Percentiles rank a stretch among this genome's conserved stretches.
Conservation (phyloP, 352 stramenopile genomes). For the Phytophthora colocasiae region DNA sequence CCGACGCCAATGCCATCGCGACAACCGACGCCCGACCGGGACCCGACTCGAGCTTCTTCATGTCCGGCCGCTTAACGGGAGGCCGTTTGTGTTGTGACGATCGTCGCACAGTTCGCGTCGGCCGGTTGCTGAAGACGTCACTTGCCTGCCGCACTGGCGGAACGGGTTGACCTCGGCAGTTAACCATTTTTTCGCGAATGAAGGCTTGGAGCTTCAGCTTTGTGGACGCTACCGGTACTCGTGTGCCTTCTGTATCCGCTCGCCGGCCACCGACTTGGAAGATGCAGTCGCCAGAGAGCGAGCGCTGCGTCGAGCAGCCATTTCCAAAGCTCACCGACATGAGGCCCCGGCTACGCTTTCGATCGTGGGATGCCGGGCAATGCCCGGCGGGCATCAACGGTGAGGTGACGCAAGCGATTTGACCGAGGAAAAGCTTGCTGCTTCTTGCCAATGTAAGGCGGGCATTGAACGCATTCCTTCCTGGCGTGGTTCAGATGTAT, state of each 20-base stretch:
- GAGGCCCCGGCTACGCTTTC: conserved; percentile 14
- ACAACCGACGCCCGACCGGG: conserved; percentile 24
- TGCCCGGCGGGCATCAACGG: conserved; percentile 12
- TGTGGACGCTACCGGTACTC: conserved; percentile 4
- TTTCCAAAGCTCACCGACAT: conserved; percentile 1
- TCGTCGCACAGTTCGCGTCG: conserved; percentile 5
- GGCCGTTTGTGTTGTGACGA: conserved; percentile 9
- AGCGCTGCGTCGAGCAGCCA: conserved; percentile 16
- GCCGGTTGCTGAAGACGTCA: conserved; percentile 14
- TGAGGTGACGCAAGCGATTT: conserved; percentile 29
- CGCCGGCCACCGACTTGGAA: background rate
- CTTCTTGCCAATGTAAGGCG: no score
- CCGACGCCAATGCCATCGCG: conserved; percentile 32
- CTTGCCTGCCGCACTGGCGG: conserved; percentile 1
- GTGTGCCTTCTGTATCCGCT: conserved; percentile 5
- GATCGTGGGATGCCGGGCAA: conserved; percentile 20
- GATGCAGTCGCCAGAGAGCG: conserved; percentile 27
- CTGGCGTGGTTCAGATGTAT: no score
- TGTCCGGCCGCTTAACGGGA: conserved; percentile 8
- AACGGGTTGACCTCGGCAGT: conserved; percentile 35
- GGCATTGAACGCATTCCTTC: background rate
- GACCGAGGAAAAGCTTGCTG: conserved; percentile 1
- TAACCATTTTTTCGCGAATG: conserved; percentile 39
- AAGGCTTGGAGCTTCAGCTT: conserved; percentile 3
- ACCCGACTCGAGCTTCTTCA: conserved; percentile 19